Evolutionary conservation across 108 stramenopile genomes (phyloP).

Genomic region (Conticribra guillardii): DNA sequence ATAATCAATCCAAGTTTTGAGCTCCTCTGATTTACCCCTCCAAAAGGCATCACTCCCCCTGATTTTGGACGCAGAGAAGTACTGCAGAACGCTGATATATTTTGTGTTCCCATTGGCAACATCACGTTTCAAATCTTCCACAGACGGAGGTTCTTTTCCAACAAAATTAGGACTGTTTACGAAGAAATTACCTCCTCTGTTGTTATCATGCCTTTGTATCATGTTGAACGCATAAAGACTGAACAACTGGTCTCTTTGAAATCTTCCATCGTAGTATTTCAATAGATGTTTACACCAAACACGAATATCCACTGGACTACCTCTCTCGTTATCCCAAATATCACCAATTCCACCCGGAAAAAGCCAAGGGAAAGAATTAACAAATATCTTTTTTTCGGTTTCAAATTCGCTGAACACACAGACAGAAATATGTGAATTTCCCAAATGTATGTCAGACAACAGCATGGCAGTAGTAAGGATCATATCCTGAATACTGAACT

Average conservation of each 20-base stretch:
- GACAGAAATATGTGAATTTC: too few relatives aligned
- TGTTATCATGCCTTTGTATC: too few relatives aligned
- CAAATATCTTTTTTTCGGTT: slow-evolving; percentile 3
- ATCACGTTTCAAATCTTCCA: slow-evolving; percentile 24
- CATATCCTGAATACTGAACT: too few relatives aligned
- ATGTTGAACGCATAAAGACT: background rate
- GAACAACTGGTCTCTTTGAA: too few relatives aligned
- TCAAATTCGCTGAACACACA: slow-evolving; percentile 29
- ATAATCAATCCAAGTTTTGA: slow-evolving; percentile 37
- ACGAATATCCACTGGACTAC: background rate
- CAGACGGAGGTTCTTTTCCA: slow-evolving; percentile 3
- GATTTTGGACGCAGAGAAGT: slow-evolving; percentile 2
- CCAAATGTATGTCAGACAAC: too few relatives aligned
- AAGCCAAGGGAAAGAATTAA: slow-evolving; percentile 18
- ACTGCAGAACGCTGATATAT: slow-evolving; percentile 6
- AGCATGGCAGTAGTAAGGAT: too few relatives aligned
- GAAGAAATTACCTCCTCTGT: slow-evolving; percentile 26
- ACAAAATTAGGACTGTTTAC: background rate
- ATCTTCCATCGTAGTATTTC: too few relatives aligned
- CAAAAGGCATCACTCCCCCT: slow-evolving; percentile 27
- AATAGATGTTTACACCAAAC: slow-evolving; percentile 30
- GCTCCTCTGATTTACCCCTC: slow-evolving; percentile 15
- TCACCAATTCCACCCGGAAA: too few relatives aligned
- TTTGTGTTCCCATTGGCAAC: slow-evolving; percentile 5
- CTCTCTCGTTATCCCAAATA: slow-evolving; percentile 17